A percentile compares a stretch with the other conserved stretches of the same genome.
These are phyloP conservation scores for Letharia lupina DNA, from an alignment of 495 filamentous ascomycete genomes.

Conservation along the genomic window DNA sequence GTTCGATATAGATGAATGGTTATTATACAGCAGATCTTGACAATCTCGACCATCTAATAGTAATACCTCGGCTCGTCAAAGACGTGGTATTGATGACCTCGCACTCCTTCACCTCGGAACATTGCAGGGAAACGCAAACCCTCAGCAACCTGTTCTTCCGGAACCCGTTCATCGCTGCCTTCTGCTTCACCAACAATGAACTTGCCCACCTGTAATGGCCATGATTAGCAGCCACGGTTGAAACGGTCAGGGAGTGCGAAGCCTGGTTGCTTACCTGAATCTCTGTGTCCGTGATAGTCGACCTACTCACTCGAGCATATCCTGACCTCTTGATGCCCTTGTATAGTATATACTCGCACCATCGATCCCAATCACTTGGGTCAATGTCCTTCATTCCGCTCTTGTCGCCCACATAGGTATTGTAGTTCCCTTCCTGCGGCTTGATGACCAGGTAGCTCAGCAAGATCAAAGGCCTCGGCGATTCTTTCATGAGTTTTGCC, in stretches of 20 bases:
- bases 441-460: constrained; percentile 89
- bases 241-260: not conserved
- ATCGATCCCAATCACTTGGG: constrained; percentile 86
- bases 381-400: constrained; percentile 97
- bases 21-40: not conserved
- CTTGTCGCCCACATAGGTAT: constrained; percentile 79
- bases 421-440: constrained; percentile 90
- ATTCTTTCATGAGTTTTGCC: constrained; percentile 76
- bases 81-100: constrained; percentile 91
- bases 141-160: constrained; percentile 59
- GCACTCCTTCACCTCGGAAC: constrained; percentile 78
- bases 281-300: constrained; percentile 95
- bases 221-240: not conserved
- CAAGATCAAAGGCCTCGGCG: constrained; percentile 71
- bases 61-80: constrained; percentile 86
- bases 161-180: constrained; percentile 49
- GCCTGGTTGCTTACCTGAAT: constrained; percentile 56
- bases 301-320: constrained; percentile 81
- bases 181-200: constrained; percentile 75
- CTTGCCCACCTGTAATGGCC: constrained; percentile 61
- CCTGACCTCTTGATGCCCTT: constrained; percentile 79
- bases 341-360: constrained; percentile 99
- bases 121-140: constrained; percentile 79
- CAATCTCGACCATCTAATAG: not conserved
- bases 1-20: not conserved